Evolutionary conservation across 306 rosid species (phyloP).

Genomic region (Gastrolobium bilobum): DNA sequence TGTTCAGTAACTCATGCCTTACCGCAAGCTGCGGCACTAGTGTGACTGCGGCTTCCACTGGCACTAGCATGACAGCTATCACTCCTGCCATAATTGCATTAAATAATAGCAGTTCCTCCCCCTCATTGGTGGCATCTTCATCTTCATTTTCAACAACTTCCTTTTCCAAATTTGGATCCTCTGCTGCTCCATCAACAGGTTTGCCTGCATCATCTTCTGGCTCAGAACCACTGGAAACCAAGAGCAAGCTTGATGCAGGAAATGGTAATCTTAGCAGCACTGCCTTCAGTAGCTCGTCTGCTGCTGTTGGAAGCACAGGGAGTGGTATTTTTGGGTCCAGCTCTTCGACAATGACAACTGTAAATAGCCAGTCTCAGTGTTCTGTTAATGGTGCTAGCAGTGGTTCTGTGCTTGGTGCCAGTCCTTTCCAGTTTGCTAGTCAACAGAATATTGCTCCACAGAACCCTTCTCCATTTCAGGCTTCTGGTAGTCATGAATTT

Average conservation of each 20-base stretch:
- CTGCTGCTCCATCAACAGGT: slow-evolving; percentile 46
- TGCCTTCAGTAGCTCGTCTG: slow-evolving; percentile 55
- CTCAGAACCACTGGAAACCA: slow-evolving; percentile 51
- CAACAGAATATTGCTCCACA: slow-evolving; percentile 67
- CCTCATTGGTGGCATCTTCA: slow-evolving; percentile 51
- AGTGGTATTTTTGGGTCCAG: slow-evolving; percentile 61
- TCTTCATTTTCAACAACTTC: slow-evolving; percentile 53
- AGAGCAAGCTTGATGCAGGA: slow-evolving; percentile 58
- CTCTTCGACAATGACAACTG: slow-evolving; percentile 63
- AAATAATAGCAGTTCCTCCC: slow-evolving; percentile 43
- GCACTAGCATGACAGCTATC: slow-evolving; percentile 47
- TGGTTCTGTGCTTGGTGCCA: slow-evolving; percentile 54
- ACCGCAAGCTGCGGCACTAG: slow-evolving; percentile 27
- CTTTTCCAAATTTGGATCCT: slow-evolving; percentile 58
- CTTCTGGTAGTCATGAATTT: slow-evolving; percentile 72
- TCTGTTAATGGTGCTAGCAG: slow-evolving; percentile 44
- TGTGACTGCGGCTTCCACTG: slow-evolving; percentile 40
- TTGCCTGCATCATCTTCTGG: slow-evolving; percentile 52
- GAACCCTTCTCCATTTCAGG: slow-evolving; percentile 77
- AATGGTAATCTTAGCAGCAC: slow-evolving; percentile 54
- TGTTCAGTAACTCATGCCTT: slow-evolving; percentile 48
- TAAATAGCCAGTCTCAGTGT: slow-evolving; percentile 57
- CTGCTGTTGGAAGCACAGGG: slow-evolving; percentile 56
- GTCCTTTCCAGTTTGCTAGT: slow-evolving; percentile 68
- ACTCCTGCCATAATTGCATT: slow-evolving; percentile 47